Conservation (phyloP, 768 basidiomycete genomes). For the Termitomyces sp. region DNA sequence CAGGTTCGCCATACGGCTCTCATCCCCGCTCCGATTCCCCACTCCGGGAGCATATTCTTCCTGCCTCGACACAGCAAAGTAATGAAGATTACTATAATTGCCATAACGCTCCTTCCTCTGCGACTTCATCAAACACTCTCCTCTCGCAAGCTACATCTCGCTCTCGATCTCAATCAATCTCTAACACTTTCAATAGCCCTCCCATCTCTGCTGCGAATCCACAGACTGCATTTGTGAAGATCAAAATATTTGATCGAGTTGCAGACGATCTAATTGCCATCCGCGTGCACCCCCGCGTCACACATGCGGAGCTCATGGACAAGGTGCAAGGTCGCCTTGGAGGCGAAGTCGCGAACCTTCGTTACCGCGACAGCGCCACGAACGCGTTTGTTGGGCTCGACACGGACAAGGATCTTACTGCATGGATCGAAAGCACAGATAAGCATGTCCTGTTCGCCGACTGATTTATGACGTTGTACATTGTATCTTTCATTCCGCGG, state of each 20-base stretch:
- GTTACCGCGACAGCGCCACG: conserved; percentile 70
- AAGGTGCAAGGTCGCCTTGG: conserved; percentile 90
- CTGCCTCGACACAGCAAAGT: conserved; percentile 19
- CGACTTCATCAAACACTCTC: conserved; percentile 42
- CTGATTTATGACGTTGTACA: conserved; percentile 23
- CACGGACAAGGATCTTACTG: conserved; percentile 55
- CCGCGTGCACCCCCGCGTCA: conserved; percentile 89
- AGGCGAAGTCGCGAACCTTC: conserved; percentile 56
- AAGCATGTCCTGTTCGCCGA: conserved; percentile 83
- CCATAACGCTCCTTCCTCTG: conserved; percentile 20
- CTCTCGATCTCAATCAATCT: conserved; percentile 53
- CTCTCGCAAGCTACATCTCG: conserved; percentile 51
- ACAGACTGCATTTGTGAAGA: conserved; percentile 90
- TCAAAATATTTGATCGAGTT: conserved; percentile 93
- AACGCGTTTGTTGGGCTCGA: conserved; percentile 60
- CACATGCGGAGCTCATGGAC: conserved; percentile 79
- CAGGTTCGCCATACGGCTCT: conserved; percentile 28
- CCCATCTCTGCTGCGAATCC: conserved; percentile 74
- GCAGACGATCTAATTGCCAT: conserved; percentile 97
- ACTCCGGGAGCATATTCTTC: conserved; percentile 25
- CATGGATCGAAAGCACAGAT: conserved; percentile 75
- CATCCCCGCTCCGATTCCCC: conserved; percentile 40
- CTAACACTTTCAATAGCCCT: conserved; percentile 56
- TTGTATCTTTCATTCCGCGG: background rate
- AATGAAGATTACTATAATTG: conserved; percentile 21